These are phyloP conservation scores for Diaporthe vaccinii DNA, from an alignment of 2,329 filamentous ascomycete species.

Conservation along the genomic window DNA sequence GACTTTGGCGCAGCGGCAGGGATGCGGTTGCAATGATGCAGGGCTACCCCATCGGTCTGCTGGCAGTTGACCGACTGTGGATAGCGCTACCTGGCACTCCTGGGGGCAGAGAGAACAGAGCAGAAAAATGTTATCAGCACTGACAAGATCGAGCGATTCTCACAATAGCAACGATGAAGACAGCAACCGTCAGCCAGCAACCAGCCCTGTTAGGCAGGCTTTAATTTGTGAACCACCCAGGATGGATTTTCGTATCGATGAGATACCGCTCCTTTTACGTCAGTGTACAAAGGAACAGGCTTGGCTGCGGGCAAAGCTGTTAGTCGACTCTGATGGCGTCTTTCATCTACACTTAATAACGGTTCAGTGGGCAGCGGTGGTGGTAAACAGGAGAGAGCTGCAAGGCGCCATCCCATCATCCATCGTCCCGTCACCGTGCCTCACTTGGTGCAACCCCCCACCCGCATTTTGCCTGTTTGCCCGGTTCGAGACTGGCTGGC, in stretches of 20 bases:
- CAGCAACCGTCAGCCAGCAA: background rate
- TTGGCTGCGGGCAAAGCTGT: background rate
- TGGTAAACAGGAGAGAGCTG: conserved; percentile 13
- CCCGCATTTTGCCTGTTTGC: background rate
- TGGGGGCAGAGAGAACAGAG: background rate
- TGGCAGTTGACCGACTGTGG: conserved; percentile 32
- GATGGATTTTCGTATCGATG: background rate
- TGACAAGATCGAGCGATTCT: background rate
- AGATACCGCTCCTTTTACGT: background rate
- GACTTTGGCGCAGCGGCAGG: conserved; percentile 30
- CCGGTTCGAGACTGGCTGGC: background rate
- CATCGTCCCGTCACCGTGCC: background rate
- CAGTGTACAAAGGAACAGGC: background rate
- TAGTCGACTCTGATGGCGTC: background rate
- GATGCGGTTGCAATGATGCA: conserved; percentile 17
- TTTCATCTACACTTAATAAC: background rate
- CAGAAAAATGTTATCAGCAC: background rate
- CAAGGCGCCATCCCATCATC: conserved; percentile 11
- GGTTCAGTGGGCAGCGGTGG: background rate
- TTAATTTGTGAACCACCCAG: background rate
- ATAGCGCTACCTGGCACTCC: background rate
- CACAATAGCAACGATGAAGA: background rate
- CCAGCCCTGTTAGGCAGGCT: background rate
- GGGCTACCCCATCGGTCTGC: conserved; percentile 30
- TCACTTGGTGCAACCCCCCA: conserved; percentile 22